A percentile compares a stretch with the other conserved stretches of the same genome.
phyloP scores from a whole-genome alignment of 148 eudicot species.

The Heliosperma pusillum region DNA sequence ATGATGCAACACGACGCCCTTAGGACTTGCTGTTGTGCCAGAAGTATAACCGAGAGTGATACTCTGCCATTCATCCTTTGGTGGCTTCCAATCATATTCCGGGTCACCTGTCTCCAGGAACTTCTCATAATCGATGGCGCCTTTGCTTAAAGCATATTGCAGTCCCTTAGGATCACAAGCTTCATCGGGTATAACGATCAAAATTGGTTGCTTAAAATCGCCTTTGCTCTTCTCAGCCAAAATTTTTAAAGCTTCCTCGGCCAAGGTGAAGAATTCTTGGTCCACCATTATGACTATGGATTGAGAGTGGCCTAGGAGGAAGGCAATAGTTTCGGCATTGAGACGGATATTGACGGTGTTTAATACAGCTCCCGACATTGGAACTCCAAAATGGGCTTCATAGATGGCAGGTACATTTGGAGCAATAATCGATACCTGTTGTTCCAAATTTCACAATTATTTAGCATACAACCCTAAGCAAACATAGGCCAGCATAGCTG shows the following conservation, averaged over 20 bases:
- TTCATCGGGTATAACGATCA: constrained; percentile 76
- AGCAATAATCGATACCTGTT: constrained; percentile 88
- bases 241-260: constrained; percentile 74
- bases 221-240: constrained; percentile 42
- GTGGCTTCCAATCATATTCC: constrained; percentile 71
- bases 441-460: background rate
- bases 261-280: constrained; percentile 73
- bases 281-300: constrained; percentile 73
- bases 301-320: constrained; percentile 75
- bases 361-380: constrained; percentile 90
- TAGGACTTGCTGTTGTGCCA: constrained; percentile 94
- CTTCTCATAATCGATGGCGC: constrained; percentile 76
- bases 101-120: constrained; percentile 79
- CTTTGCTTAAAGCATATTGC: constrained; percentile 57
- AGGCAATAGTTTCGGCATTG: constrained; percentile 66
- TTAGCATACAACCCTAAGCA: background rate
- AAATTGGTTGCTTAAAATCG: constrained; percentile 55
- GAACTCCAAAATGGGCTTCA: constrained; percentile 94
- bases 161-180: constrained; percentile 63
- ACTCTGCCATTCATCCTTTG: constrained; percentile 92
- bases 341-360: constrained; percentile 80
- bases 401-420: constrained; percentile 84
- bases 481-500: background rate
- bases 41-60: constrained; percentile 88
- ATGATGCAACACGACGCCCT: constrained; percentile 89